Evolutionary conservation across 768 basidiomycete genomes (phyloP), one percentile per base, ranked within the genome.

Genomic region (Naematelia encephala): DNA sequence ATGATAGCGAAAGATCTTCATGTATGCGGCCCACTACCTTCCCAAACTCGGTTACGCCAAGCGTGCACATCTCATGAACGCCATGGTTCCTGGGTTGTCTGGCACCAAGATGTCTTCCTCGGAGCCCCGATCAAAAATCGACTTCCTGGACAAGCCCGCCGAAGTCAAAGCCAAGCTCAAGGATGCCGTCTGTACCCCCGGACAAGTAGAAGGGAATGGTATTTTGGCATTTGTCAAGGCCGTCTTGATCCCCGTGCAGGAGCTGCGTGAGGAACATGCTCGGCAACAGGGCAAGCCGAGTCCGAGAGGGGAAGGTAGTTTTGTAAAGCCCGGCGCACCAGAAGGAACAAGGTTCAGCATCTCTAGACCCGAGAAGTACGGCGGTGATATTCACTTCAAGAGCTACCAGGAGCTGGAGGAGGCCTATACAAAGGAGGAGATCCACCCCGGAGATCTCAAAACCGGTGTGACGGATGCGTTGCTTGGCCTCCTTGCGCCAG

Each of bases 101-200:
- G 93, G 93, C 28, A 90, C 91, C 16, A 99, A 99, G 75, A 98
- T 99, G 96, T 96, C 92, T 14, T 87, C 92, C 1, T 98, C 94
- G 0, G 94, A 98, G 68, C 91, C 91, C 27, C 90, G 96, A 76
- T 92, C 89, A 63, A 99, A 99, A 79, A 94, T 98, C 75, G 96
- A 99, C 80, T 90, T 98, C 78, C 85, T 99, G 62, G 94, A 98
- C 77, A 75, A 85, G 2, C 86, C 92, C 0, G 88, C 89, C 26
- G 83, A 81, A 43, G 84, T 97, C 50, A 86, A 87, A 70, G 86
- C 85, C 78, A 98, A 97, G 81, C 84, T 98, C 78, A 91, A 89
- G 77, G 81, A 81, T 22, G 93, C 96, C 0, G 91, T 94, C 75
- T 98, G 93, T 77, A 91, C 94, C 68, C 91, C 93, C 68, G 93